These are phyloP conservation scores for Xylaria bambusicola DNA, from an alignment of 495 filamentous ascomycete species.

Conservation along the genomic window DNA sequence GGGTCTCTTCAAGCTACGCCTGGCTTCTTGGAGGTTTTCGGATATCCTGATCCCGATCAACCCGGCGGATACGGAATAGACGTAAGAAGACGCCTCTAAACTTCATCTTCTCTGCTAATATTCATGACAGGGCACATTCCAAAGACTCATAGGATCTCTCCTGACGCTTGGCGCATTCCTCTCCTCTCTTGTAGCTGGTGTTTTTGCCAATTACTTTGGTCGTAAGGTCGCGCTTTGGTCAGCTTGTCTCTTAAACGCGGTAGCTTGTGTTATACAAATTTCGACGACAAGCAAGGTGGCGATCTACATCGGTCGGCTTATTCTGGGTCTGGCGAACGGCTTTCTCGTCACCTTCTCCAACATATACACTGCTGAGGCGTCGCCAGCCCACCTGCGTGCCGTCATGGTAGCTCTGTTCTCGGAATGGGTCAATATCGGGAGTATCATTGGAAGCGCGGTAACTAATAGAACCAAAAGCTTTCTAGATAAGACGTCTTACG, in stretches of 20 bases:
- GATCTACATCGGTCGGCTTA: constrained; percentile 51
- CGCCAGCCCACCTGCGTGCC: constrained; percentile 40
- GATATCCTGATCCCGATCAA: constrained; percentile 41
- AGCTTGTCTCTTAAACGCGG: constrained; percentile 44
- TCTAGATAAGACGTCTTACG: constrained; percentile 41
- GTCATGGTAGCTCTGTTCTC: constrained; percentile 52
- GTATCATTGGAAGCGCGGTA: constrained; percentile 54
- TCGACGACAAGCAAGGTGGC: constrained; percentile 43
- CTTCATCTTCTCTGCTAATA: constrained; percentile 11
- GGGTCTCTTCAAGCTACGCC: constrained; percentile 47
- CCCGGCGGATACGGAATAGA: constrained; percentile 35
- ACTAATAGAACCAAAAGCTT: constrained; percentile 37
- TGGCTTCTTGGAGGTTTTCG: constrained; percentile 49
- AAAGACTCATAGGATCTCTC: constrained; percentile 44
- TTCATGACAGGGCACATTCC: constrained; percentile 32
- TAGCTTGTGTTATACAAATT: constrained; percentile 52
- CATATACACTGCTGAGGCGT: constrained; percentile 46
- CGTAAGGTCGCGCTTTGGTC: constrained; percentile 48
- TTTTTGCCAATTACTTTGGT: constrained; percentile 47
- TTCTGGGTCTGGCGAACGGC: constrained; percentile 56
- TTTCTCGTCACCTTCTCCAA: constrained; percentile 58
- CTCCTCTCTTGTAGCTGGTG: constrained; percentile 38
- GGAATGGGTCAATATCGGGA: constrained; percentile 49
- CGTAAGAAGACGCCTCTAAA: constrained; percentile 12
- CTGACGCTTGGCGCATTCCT: constrained; percentile 45